Evolutionary conservation across 345 rosid genomes (phyloP).

Genomic region (Microcos paniculata): DNA sequence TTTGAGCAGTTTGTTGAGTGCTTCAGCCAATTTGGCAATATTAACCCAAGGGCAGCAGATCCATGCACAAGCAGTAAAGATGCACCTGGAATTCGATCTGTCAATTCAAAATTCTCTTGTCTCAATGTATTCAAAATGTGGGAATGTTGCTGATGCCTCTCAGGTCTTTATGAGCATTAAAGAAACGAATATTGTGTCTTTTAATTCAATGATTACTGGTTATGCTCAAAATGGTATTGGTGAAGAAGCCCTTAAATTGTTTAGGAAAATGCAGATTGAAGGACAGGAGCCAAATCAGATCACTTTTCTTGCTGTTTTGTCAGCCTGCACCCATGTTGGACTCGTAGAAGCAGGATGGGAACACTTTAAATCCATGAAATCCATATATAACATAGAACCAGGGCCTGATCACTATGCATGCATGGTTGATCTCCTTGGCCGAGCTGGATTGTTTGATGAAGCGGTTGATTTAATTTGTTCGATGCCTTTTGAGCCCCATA

Average conservation of each 20-base stretch:
- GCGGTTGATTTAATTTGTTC: slow-evolving; percentile 51
- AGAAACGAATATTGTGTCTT: slow-evolving; percentile 56
- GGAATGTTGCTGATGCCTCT: slow-evolving; percentile 60
- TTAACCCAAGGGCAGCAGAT: slow-evolving; percentile 59
- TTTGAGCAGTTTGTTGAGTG: slow-evolving; percentile 63
- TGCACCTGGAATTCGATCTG: slow-evolving; percentile 41
- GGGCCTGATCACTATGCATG: slow-evolving; percentile 73
- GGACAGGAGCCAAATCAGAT: slow-evolving; percentile 57
- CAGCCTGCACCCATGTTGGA: slow-evolving; percentile 77
- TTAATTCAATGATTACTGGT: slow-evolving; percentile 77
- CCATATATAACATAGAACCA: slow-evolving; percentile 47
- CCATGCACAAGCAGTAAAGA: slow-evolving; percentile 55
- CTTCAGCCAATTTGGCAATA: slow-evolving; percentile 67
- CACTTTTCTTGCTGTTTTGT: slow-evolving; percentile 68
- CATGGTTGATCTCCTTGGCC: slow-evolving; percentile 80
- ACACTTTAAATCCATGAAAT: slow-evolving; percentile 61
- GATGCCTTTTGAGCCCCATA: slow-evolving; percentile 54
- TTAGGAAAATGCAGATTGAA: slow-evolving; percentile 43
- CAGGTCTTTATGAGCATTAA: slow-evolving; percentile 40
- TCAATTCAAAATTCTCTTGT: slow-evolving; percentile 62
- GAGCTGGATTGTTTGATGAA: slow-evolving; percentile 69
- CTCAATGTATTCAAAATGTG: slow-evolving; percentile 79
- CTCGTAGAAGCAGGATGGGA: slow-evolving; percentile 60
- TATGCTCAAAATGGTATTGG: slow-evolving; percentile 67
- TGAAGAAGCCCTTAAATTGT: slow-evolving; percentile 52